These are phyloP conservation scores for Anthostomella pinea DNA, from an alignment of 2,329 filamentous ascomycete genomes.

Conservation along the genomic window DNA sequence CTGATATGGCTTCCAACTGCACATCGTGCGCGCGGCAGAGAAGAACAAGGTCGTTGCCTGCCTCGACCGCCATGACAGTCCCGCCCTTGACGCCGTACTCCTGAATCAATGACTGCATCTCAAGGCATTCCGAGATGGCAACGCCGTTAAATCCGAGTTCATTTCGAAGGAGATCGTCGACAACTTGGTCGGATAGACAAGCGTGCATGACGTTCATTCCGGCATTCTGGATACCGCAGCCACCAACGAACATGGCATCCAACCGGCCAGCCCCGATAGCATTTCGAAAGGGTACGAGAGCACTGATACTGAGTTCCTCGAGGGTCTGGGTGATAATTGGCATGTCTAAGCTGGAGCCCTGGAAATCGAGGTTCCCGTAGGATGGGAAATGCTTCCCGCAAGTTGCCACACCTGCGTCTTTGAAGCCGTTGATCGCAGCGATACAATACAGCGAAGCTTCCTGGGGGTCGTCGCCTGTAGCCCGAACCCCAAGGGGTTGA, in stretches of 20 bases:
- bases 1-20: slow-evolving; percentile 88
- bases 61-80: slow-evolving; percentile 95
- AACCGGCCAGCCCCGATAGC: slow-evolving; percentile 78
- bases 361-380: slow-evolving; percentile 91
- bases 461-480: slow-evolving; percentile 88
- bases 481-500: slow-evolving; percentile 85
- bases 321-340: slow-evolving; percentile 94
- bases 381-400: slow-evolving; percentile 97
- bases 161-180: slow-evolving; percentile 82
- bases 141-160: slow-evolving; percentile 89
- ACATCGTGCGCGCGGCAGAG: slow-evolving; percentile 85
- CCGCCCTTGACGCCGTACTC: slow-evolving; percentile 97
- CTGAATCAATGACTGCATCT: slow-evolving; percentile 94
- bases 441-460: slow-evolving; percentile 92
- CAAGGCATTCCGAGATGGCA: slow-evolving; percentile 89
- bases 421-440: slow-evolving; percentile 87
- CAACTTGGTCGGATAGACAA: slow-evolving; percentile 87
- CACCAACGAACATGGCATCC: slow-evolving; percentile 94
- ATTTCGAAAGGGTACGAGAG: slow-evolving; percentile 86
- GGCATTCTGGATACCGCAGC: slow-evolving; percentile 86
- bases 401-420: slow-evolving; percentile 82
- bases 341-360: slow-evolving; percentile 86
- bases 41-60: slow-evolving; percentile 88
- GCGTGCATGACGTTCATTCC: slow-evolving; percentile 95
- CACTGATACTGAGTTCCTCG: slow-evolving; percentile 88